Conservation (phyloP, 176 grass and related monocot species). For the Juncus inflexus region DNA sequence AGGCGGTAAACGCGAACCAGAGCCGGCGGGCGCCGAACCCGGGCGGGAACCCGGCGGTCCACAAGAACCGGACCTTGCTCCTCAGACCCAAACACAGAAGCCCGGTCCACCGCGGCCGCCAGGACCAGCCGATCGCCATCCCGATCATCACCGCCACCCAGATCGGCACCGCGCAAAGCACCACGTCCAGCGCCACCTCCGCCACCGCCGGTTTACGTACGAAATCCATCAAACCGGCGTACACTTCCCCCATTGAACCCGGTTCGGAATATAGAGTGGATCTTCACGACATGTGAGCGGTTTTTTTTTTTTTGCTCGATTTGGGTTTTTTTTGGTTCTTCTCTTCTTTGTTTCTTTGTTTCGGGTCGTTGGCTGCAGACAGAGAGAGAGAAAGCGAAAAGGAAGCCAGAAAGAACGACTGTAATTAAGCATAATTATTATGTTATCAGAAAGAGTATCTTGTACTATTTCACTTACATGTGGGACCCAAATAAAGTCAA, state of each 20-base stretch:
- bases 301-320: no score
- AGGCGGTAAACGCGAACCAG: constrained; percentile 95
- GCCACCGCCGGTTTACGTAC: constrained; percentile 63
- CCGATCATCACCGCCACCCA: constrained; percentile 99
- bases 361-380: no score
- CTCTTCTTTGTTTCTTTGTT: no score
- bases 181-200: constrained; percentile 76
- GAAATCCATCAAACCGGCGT: constrained; percentile 51
- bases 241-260: constrained; percentile 63
- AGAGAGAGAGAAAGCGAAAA: no score
- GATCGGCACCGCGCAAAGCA: constrained; percentile 96
- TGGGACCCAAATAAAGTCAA: no score
- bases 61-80: constrained; percentile 61
- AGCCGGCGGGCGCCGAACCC: constrained; percentile 76
- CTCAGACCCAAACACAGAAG: constrained; percentile 77
- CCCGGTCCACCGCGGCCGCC: constrained; percentile 90
- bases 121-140: constrained; percentile 76
- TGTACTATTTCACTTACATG: no score
- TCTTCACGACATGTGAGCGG: no score
- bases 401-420: no score
- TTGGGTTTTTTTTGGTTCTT: no score
- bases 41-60: constrained; percentile 43
- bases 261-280: no score
- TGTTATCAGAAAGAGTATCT: no score
- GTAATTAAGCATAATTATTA: no score